Conservation (phyloP, 768 basidiomycete genomes). For the Rhodotorula kratochvilovae region DNA sequence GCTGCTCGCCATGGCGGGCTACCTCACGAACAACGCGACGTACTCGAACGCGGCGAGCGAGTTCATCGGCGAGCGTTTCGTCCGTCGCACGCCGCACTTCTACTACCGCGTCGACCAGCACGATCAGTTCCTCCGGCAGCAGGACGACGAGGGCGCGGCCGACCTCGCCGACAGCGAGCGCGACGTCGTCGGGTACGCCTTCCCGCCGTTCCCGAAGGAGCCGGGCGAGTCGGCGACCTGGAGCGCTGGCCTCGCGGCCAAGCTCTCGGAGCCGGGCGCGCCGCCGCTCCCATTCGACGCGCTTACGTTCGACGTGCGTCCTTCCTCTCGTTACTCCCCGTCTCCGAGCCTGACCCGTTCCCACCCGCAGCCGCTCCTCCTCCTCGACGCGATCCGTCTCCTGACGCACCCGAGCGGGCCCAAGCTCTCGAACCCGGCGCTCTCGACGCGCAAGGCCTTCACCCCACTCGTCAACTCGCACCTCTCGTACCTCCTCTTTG, state of each 20-base stretch:
- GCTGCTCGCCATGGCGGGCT: slow-evolving; percentile 41
- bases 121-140: slow-evolving; percentile 17
- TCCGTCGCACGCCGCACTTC: slow-evolving; percentile 26
- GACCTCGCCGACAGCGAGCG: not conserved
- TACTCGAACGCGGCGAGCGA: slow-evolving; percentile 23
- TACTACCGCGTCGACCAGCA: slow-evolving; percentile 18
- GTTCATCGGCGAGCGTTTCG: slow-evolving; percentile 39
- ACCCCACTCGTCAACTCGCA: slow-evolving; percentile 31
- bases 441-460: slow-evolving; percentile 11
- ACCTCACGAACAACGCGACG: slow-evolving; percentile 34
- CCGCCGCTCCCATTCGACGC: slow-evolving; percentile 32
- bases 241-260: slow-evolving; percentile 8
- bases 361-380: slow-evolving; percentile 30
- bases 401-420: slow-evolving; percentile 26
- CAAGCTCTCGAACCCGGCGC: not conserved
- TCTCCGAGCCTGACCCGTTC: too few species aligned
- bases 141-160: slow-evolving; percentile 5
- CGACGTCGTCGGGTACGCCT: slow-evolving; percentile 28
- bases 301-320: slow-evolving; percentile 33
- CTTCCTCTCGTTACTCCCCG: not conserved
- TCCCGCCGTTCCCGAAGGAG: slow-evolving; percentile 29
- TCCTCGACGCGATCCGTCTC: slow-evolving; percentile 41
- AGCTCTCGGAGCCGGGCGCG: not conserved
- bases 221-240: slow-evolving; percentile 6
- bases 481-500: slow-evolving; percentile 39